phyloP scores from a whole-genome alignment of 805 yeast genomes.

The Candida tammaniensis region DNA sequence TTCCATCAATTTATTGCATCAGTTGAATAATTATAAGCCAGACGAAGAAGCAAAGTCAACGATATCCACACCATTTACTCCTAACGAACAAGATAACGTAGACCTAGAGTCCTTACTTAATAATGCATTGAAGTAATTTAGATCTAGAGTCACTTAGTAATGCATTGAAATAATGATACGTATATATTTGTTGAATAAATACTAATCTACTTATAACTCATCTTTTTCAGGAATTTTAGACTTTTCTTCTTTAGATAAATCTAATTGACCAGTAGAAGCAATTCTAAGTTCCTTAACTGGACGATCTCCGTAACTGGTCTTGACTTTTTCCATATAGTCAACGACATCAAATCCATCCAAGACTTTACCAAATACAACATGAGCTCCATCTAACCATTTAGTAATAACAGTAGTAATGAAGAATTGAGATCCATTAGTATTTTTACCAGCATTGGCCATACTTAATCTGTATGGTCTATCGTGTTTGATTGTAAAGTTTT shows the following conservation, averaged over 20 bases:
- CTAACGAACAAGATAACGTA: slow-evolving; percentile 26
- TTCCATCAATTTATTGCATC: slow-evolving; percentile 30
- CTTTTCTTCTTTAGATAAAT: slow-evolving; percentile 24
- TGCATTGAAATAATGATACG: neutral
- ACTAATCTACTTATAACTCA: slow-evolving; percentile 11
- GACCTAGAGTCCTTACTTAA: slow-evolving; percentile 31
- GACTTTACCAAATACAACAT: slow-evolving; percentile 96
- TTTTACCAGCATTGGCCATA: slow-evolving; percentile 98
- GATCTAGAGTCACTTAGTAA: neutral
- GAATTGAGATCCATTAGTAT: slow-evolving; percentile 97
- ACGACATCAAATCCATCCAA: slow-evolving; percentile 84
- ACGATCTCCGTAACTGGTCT: slow-evolving; percentile 62
- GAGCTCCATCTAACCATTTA: slow-evolving; percentile 89
- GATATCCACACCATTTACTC: neutral
- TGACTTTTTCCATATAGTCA: slow-evolving; percentile 65
- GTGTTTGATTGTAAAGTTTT: slow-evolving; percentile 73
- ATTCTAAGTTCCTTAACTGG: slow-evolving; percentile 69
- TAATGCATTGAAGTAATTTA: slow-evolving; percentile 3
- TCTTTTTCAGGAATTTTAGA: slow-evolving; percentile 8
- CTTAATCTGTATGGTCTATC: slow-evolving; percentile 77
- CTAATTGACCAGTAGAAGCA: slow-evolving; percentile 68
- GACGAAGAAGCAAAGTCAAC: slow-evolving; percentile 8
- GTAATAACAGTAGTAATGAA: slow-evolving; percentile 92
- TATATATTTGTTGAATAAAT: neutral
- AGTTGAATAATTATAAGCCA: slow-evolving; percentile 28